Evolutionary conservation across 2,329 filamentous ascomycete genomes (phyloP), one percentile per base, ranked within the genome.

Genomic region (Colletotrichum falcatum): DNA sequence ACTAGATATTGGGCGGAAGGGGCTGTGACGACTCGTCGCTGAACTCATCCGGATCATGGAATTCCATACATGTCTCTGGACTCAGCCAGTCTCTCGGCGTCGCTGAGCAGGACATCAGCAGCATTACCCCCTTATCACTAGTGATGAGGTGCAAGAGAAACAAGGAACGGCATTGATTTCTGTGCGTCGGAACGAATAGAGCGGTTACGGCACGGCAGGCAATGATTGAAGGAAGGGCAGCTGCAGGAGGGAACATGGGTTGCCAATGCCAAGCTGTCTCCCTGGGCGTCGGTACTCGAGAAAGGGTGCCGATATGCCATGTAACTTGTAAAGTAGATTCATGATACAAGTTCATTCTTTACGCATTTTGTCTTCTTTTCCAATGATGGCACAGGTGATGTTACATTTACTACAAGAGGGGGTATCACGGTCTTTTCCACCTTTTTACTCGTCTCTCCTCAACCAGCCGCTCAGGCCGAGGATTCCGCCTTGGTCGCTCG

Each of bases 401-500:
- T 48, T 28, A 56, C 26, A 60, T 12, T 39, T 54, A 35, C 6
- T 61, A 28, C 14, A 51, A 53, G 20, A 44, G 44, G 30, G 67
- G 63, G 51, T 67, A 70, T 71, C 69, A 61, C 46, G n/a, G 30
- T 20, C 55, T 56, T 14, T 54, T n/a, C 11, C 2, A n/a, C 20
- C n/a, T 44, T 20, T 44, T 35, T 20, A 51, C 72, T 65, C 42
- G 71, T 46, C 11, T 67, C 74, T 76, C 73, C 67, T 78, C 48
- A 80, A 35, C 86, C 86, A 88, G 3, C 85, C 85, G 12, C 78
- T 79, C 20, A 86, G 84, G 7, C 90, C 92, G 60, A 94, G 75
- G 48, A 96, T 89, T 1, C 93, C 93, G 1, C 90, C 90, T 74
- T 90, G 88, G 8, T 86, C 84, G 26, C 83, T 83, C 35, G 76